Percentiles rank a stretch among this genome's conserved stretches.
Conservation (phyloP, 257 asterid species). For the Datura wrightii region DNA sequence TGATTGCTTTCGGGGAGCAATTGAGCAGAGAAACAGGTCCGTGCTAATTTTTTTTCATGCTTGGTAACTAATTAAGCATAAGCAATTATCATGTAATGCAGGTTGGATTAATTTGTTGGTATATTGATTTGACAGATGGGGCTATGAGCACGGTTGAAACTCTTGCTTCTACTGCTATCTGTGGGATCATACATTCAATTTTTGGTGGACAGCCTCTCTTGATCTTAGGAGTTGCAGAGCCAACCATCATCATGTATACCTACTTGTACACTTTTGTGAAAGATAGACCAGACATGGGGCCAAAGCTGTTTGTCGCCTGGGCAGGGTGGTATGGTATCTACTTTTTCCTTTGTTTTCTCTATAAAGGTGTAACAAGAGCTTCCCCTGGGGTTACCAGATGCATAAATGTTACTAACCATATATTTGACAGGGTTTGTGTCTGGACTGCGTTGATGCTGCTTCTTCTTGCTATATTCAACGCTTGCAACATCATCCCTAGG, state of each 20-base stretch:
- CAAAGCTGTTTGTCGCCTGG: conserved; percentile 78
- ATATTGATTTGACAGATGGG: conserved; percentile 54
- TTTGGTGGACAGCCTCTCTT: conserved; percentile 93
- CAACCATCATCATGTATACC: conserved; percentile 89
- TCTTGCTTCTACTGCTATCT: conserved; percentile 82
- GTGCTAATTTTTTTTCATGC: background rate
- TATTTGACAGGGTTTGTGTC: conserved; percentile 75
- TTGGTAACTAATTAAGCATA: background rate
- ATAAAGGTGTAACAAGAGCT: background rate
- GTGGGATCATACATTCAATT: conserved; percentile 82
- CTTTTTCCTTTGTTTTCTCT: background rate
- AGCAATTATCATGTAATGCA: background rate
- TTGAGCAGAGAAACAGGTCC: conserved; percentile 83
- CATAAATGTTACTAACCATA: background rate
- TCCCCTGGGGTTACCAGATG: conserved; percentile 17
- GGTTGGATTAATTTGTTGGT: background rate
- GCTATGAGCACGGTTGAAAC: conserved; percentile 84
- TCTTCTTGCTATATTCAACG: conserved; percentile 83
- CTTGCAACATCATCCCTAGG: conserved; percentile 70
- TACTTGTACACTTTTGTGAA: conserved; percentile 69
- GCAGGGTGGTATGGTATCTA: conserved; percentile 72
- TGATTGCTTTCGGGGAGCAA: conserved; percentile 91
- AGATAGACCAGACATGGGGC: conserved; percentile 61
- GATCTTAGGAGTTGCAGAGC: conserved; percentile 96
- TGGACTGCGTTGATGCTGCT: conserved; percentile 83